A percentile compares a stretch with the other conserved stretches of the same genome.
Evolutionary conservation across 2,329 filamentous ascomycete species (phyloP).

Genomic region (Ilyonectria destructans): DNA sequence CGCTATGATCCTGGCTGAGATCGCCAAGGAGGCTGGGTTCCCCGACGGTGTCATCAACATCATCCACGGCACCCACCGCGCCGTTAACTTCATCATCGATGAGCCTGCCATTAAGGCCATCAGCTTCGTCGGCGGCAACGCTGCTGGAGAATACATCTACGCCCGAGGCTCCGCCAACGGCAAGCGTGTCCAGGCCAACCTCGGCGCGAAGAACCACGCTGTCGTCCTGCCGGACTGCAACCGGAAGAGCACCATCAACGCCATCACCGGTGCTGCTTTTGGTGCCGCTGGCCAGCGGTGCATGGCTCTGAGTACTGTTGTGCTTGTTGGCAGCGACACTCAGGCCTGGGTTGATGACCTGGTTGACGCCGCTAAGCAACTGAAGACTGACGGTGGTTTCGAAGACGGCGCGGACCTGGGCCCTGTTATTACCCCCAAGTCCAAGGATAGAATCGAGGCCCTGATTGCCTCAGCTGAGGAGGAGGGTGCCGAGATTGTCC

Average conservation of each 20-base stretch:
- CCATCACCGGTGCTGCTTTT: conserved; percentile 78
- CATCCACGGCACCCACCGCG: conserved; percentile 75
- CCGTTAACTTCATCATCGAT: conserved; percentile 79
- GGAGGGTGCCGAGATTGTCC: conserved; percentile 38
- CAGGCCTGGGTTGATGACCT: conserved; percentile 75
- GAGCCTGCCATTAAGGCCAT: conserved; percentile 79
- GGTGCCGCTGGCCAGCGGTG: conserved; percentile 79
- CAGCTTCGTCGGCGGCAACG: conserved; percentile 78
- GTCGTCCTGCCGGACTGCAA: conserved; percentile 78
- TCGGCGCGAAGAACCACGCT: conserved; percentile 80
- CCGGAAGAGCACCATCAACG: conserved; percentile 78
- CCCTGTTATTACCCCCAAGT: conserved; percentile 40
- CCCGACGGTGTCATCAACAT: conserved; percentile 81
- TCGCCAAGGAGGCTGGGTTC: conserved; percentile 82
- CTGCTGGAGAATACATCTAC: conserved; percentile 79
- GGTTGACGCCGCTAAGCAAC: conserved; percentile 72
- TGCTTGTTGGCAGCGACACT: conserved; percentile 77
- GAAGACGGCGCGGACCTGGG: conserved; percentile 39
- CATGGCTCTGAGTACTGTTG: conserved; percentile 78
- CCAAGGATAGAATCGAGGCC: conserved; percentile 34
- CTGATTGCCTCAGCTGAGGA: conserved; percentile 35
- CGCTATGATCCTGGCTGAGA: conserved; percentile 83
- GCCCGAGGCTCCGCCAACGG: conserved; percentile 75
- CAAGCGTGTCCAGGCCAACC: conserved; percentile 79
- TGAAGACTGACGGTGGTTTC: conserved; percentile 52